These are phyloP conservation scores for Cercospora berteroae DNA, from an alignment of 2,329 filamentous ascomycete genomes.

Conservation along the genomic window DNA sequence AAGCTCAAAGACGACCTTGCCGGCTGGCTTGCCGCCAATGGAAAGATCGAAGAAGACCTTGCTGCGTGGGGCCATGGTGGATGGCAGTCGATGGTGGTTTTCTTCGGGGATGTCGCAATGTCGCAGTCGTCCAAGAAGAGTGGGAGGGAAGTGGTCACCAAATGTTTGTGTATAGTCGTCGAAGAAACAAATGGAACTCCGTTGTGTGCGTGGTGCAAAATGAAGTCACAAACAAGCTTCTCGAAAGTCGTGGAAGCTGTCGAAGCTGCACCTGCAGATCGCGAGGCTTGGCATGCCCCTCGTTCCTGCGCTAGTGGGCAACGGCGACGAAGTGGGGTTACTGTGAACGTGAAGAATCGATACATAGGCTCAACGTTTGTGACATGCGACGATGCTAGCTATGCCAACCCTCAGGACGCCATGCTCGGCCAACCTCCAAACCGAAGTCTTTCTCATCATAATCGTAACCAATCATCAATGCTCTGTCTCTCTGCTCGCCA, in stretches of 20 bases:
- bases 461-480: conserved; percentile 2
- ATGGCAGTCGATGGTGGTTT: neutral
- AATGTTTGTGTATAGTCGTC: neutral
- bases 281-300: neutral
- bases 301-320: conserved; percentile 2
- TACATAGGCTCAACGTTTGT: neutral
- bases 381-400: neutral
- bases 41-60: conserved; percentile 93
- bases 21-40: conserved; percentile 70
- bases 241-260: conserved; percentile 5
- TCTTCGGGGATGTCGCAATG: neutral
- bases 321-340: neutral
- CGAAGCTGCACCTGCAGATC: conserved; percentile 8
- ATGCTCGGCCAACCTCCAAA: neutral
- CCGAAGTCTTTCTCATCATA: neutral
- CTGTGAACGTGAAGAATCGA: neutral
- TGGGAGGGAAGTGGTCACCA: neutral
- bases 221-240: neutral
- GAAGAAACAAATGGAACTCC: neutral
- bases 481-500: neutral
- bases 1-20: conserved; percentile 84
- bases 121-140: neutral
- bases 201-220: neutral
- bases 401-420: neutral
- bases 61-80: conserved; percentile 50